A percentile compares a stretch with the other conserved stretches of the same genome.
Evolutionary conservation across 805 yeast genomes (phyloP).

Genomic region (Candida insectorum): DNA sequence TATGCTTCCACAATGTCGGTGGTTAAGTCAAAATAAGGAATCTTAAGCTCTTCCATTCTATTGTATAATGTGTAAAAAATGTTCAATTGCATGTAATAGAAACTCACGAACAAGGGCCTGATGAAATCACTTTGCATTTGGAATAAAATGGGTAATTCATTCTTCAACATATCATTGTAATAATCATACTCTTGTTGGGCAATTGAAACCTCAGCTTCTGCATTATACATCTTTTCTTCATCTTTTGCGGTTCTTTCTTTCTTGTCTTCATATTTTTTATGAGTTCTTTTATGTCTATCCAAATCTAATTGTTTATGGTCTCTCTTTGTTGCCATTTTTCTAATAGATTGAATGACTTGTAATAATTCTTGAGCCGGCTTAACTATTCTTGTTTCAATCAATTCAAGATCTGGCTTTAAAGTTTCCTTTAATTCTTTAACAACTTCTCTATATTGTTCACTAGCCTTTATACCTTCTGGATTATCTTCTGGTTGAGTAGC

Average conservation of each 20-base stretch:
- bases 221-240: slow-evolving; percentile 84
- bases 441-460: slow-evolving; percentile 85
- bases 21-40: slow-evolving; percentile 88
- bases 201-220: slow-evolving; percentile 83
- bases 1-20: slow-evolving; percentile 83
- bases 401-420: slow-evolving; percentile 86
- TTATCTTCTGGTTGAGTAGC: slow-evolving; percentile 86
- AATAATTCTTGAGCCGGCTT: slow-evolving; percentile 89
- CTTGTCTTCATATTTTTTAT: slow-evolving; percentile 73
- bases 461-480: slow-evolving; percentile 94
- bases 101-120: slow-evolving; percentile 87
- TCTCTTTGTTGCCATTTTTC: slow-evolving; percentile 94
- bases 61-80: slow-evolving; percentile 89
- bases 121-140: slow-evolving; percentile 88
- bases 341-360: slow-evolving; percentile 72
- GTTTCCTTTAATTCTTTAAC: slow-evolving; percentile 83
- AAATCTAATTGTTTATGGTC: slow-evolving; percentile 93
- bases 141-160: slow-evolving; percentile 84
- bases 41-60: slow-evolving; percentile 93
- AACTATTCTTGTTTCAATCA: slow-evolving; percentile 86
- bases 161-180: slow-evolving; percentile 90
- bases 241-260: slow-evolving; percentile 83
- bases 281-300: slow-evolving; percentile 74
- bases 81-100: slow-evolving; percentile 97
- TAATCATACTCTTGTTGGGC: slow-evolving; percentile 96